Evolutionary conservation across 2,329 filamentous ascomycete species (phyloP).

Genomic region (Aspergillus aculeatinus): DNA sequence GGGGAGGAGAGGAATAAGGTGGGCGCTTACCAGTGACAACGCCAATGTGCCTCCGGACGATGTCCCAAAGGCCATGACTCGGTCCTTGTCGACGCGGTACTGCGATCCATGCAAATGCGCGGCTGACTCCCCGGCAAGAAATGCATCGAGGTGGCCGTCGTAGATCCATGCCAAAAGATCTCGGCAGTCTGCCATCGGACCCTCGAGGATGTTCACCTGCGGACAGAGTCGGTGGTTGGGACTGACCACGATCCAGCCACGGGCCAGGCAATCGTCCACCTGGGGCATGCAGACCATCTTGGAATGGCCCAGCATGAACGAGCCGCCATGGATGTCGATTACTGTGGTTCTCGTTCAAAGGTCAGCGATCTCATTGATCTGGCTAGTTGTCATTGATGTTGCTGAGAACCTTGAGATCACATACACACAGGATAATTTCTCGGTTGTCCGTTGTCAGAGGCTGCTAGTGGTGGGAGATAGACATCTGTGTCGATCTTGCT

Average conservation of each 20-base stretch:
- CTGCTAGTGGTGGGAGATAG: constrained; percentile 23
- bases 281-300: constrained; percentile 42
- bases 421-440: constrained; percentile 26
- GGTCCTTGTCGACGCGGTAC: constrained; percentile 28
- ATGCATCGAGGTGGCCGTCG: constrained; percentile 32
- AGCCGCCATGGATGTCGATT: constrained; percentile 48
- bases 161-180: constrained; percentile 48
- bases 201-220: constrained; percentile 47
- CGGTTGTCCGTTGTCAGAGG: neutral
- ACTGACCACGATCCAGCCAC: constrained; percentile 42
- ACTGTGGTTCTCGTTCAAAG: constrained; percentile 20
- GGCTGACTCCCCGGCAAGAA: constrained; percentile 15
- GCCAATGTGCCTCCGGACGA: constrained; percentile 51
- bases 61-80: constrained; percentile 49
- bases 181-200: constrained; percentile 48
- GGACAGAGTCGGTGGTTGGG: constrained; percentile 45
- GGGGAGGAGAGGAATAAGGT: neutral
- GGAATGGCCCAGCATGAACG: constrained; percentile 45
- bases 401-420: neutral
- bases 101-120: constrained; percentile 3
- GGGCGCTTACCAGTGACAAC: constrained; percentile 39
- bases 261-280: constrained; percentile 38
- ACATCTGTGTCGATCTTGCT: constrained; percentile 28
- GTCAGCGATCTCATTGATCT: constrained; percentile 10
- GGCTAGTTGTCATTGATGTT: neutral